phyloP scores from a whole-genome alignment of 805 yeast species.

The Suhomyces sp. region DNA sequence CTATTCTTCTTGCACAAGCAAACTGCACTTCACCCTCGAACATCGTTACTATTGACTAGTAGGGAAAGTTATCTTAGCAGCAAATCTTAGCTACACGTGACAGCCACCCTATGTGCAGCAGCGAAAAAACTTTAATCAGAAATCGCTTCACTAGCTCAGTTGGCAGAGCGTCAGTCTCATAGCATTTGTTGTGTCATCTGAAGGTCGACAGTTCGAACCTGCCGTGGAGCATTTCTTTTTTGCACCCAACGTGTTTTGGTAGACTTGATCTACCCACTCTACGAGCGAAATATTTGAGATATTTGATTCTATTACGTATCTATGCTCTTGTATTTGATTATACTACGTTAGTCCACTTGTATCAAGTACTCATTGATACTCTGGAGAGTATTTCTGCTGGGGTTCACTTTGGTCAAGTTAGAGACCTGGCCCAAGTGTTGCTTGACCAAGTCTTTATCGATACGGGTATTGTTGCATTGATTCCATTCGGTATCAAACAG shows the following conservation, averaged over 20 bases:
- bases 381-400: slow-evolving; percentile 74
- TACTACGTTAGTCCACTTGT: not conserved
- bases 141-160: slow-evolving; percentile 16
- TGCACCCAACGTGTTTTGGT: not conserved
- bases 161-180: slow-evolving; percentile 17
- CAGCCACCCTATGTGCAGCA: not conserved
- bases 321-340: not conserved
- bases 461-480: slow-evolving; percentile 12
- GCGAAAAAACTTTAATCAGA: not conserved
- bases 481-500: slow-evolving; percentile 45
- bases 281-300: no score
- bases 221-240: slow-evolving; percentile 31
- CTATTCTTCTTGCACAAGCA: no score
- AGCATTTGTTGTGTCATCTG: slow-evolving; percentile 21
- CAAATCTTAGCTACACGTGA: no score
- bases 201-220: slow-evolving; percentile 41
- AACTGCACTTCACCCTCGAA: no score
- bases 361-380: slow-evolving; percentile 61
- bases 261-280: no score
- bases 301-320: no score
- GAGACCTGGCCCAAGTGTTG: slow-evolving; percentile 53
- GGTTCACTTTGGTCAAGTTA: slow-evolving; percentile 54
- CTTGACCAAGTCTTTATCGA: slow-evolving; percentile 52
- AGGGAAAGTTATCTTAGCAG: no score
- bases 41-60: no score